Evolutionary conservation across 805 yeast genomes (phyloP), one percentile per base, ranked within the genome.

Genomic region (Metschnikowia santaceciliae): DNA sequence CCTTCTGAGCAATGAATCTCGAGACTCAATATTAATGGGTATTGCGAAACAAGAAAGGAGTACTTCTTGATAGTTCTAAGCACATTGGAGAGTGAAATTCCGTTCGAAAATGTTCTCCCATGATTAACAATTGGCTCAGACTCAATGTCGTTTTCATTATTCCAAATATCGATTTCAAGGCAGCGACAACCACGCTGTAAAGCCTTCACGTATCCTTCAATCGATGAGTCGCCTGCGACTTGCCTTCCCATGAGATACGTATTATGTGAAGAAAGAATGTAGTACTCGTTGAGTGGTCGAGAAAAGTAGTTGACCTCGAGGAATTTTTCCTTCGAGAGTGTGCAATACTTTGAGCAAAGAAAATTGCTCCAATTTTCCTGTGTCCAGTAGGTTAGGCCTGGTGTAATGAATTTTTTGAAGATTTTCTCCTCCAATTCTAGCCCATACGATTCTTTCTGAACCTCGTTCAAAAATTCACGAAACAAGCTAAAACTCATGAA

Each of bases 121-220:
- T 94, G 99, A 30, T 87, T 86, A 0, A 94, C 97, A 0, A 88
- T 80, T 0, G 99, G 99, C 0, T 86, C 91, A 11, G 69, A 67
- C 13, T 63, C 67, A 11, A 55, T 45, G 35, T 79, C 83, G 20
- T 85, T 88, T 13, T 50, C 53, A 13, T 74, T 74, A 70, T 92
- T 96, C 99, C 99, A 94, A 19, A 94, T 76, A 66, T 94, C 99
- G 38, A 94, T 82, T 62, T 94, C 99, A n/a, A 94, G 76, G 55
- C 97, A 91, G 42, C 97, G 75, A 61, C 98, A 94, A 1, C 99
- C 98, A 49, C 90, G 79, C 64, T 90, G 97, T 45, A 94, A 70
- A 0, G 89, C 94, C 46, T 86, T 80, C 15, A 90, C 83, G 59
- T 94, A 94, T 0, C 95, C 95, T 62, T 92, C 97, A 1, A 90